Evolutionary conservation across 2,329 filamentous ascomycete genomes (phyloP), one percentile per base, ranked within the genome.

Genomic region (Colletotrichum tropicale): DNA sequence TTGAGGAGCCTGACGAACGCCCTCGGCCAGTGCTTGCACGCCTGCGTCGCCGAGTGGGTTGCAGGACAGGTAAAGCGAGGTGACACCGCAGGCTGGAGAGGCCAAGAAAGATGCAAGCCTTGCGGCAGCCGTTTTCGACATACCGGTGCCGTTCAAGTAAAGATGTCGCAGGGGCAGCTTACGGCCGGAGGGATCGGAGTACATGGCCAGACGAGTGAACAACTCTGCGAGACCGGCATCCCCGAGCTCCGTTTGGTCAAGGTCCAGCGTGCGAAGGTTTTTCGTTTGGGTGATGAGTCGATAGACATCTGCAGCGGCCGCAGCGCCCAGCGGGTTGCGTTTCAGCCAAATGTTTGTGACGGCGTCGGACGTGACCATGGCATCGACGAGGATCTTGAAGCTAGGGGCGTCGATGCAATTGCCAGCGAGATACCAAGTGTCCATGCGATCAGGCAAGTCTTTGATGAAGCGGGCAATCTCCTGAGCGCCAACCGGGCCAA

Each of bases 361-460:
- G 16, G 82, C 82, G 5, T 82, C 80, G 2, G 87, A 88, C 28
- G 81, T 81, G 16, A 86, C 77, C 84, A 89, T 86, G 66, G 86
- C 85, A 71, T 87, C 82, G 2, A 88, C 87, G 2, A 90, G 83
- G 2, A 83, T 77, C 30, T 79, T 80, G 79, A 90, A 85, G 72
- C 84, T 81, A 4, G 80, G 69, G 4, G 81, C 81, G 66, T 89
- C 86, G 76, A 91, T 89, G 80, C 87, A 89, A 78, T 90, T 90
- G 7, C 89, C 89, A 6, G 88, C 88, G 36, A 91, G 83, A 78
- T 90, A 90, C 89, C 88, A 91, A 36, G 89, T 90, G 70, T 89
- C 85, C 79, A 90, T 89, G 7, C 86, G 84, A 38, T 86, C 80
- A 5, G 89, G 88, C 62, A 84, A 82, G 24, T 87, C 85, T 15